A percentile compares a stretch with the other conserved stretches of the same genome.
Evolutionary conservation across 495 filamentous ascomycete species (phyloP).

Genomic region (Usnea hakonensis): DNA sequence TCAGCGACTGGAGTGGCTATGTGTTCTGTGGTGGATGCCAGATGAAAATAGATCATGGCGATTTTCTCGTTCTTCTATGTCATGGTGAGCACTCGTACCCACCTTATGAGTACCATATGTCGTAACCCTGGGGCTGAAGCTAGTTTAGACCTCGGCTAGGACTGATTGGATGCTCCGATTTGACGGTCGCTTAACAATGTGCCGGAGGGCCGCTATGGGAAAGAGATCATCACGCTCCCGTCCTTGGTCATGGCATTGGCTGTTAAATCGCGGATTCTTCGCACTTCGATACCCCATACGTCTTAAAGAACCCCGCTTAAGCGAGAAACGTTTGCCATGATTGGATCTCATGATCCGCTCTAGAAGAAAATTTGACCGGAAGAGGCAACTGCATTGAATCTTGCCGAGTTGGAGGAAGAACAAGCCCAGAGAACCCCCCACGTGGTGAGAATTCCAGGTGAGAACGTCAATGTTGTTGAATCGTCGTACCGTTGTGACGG

Average conservation of each 20-base stretch:
- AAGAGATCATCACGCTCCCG: neutral
- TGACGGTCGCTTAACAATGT: too few species aligned
- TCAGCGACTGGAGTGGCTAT: too few species aligned
- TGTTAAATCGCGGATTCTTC: neutral
- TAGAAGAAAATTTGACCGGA: neutral
- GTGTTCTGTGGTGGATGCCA: too few species aligned
- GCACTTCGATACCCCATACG: neutral
- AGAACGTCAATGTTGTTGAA: neutral
- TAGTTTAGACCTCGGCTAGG: too few species aligned
- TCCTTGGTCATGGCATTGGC: neutral
- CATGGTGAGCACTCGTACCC: too few species aligned
- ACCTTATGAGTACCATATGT: too few species aligned
- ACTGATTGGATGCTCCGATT: too few species aligned
- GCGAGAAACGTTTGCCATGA: neutral
- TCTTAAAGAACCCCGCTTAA: neutral
- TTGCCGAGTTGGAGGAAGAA: neutral
- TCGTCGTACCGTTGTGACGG: too few species aligned
- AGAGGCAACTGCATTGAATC: neutral
- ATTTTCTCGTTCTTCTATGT: too few species aligned
- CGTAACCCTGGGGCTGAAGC: too few species aligned
- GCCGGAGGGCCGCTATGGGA: neutral
- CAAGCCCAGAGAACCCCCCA: neutral
- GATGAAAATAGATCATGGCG: too few species aligned
- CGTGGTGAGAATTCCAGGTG: neutral
- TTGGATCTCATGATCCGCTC: neutral